Base-by-base conservation (phyloP, 345 rosid species). In the Iberis pinnata region DNA sequence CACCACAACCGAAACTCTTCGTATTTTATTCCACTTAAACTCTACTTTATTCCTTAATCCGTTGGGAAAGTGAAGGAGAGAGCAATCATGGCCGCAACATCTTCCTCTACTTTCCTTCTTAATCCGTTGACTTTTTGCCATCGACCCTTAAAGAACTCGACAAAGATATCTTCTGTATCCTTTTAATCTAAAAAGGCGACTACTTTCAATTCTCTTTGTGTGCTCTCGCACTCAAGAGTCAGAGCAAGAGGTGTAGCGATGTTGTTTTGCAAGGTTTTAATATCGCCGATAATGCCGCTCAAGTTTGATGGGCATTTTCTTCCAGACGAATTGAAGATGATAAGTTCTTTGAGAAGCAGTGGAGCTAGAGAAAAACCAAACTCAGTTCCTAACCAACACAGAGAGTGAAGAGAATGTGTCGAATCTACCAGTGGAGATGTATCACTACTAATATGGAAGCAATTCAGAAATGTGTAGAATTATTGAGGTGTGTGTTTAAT, bases 261-360 rank as follows among this genome's bases (percentile, higher is more conserved):
- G 63, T 86, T 61, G 82, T 70, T 29, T 12, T 86, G 86, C 76
- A 81, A 77, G 65, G 86, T 94, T 18, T 86, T 64, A 86, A 89
- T 77, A 79, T 89, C 69, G 97, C 97, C 10, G 90, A 81, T 0
- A 80, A 83, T 69, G 97, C 88, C 9, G 68, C 94, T 63, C 90
- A 86, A 90, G 97, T 77, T n/a, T n/a, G n/a, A n/a, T n/a, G 97
- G 98, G 4, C 90, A 83, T 78, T 92, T 92, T 57, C 80, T 92
- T 55, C 94, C 97, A 0, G 95, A 81, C n/a, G n/a, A n/a, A n/a
- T n/a, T 61, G 97, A 92, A 73, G 98, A 88, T 70, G 83, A 88
- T 60, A 77, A 81, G 64, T 92, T 88, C 70, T 81, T 92, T n/a
- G 97, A 85, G 73, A 88, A 69, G 94, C 94, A 2, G 98, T 85